A percentile compares a stretch with the other conserved stretches of the same genome.
These are phyloP conservation scores for Naegleria fowleri DNA, from an alignment of 208 protist genomes.

Conservation along the genomic window DNA sequence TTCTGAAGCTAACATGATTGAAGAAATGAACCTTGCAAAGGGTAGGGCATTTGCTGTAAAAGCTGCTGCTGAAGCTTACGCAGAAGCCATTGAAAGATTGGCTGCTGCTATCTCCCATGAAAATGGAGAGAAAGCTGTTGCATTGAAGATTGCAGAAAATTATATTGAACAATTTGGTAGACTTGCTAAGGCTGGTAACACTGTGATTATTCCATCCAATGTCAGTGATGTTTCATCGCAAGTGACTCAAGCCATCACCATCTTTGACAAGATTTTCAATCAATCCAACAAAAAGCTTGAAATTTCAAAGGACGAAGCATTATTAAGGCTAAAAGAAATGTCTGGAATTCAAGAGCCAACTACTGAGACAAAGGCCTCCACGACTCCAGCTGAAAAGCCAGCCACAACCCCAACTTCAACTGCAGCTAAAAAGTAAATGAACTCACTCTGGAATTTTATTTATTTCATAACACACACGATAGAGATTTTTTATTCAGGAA, in stretches of 20 bases:
- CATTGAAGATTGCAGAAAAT: slow-evolving; percentile 74
- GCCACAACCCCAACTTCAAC: background rate
- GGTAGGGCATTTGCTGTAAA: slow-evolving; percentile 41
- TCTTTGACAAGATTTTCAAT: slow-evolving; percentile 35
- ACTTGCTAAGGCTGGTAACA: slow-evolving; percentile 81
- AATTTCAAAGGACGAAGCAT: background rate
- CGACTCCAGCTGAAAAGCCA: background rate
- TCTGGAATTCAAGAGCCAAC: background rate
- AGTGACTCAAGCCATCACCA: slow-evolving; percentile 77
- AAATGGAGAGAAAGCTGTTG: slow-evolving; percentile 60
- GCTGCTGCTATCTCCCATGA: slow-evolving; percentile 48
- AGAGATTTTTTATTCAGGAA: too few relatives aligned
- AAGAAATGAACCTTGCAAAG: slow-evolving; percentile 32
- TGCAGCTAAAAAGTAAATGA: too few relatives aligned
- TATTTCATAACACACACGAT: too few relatives aligned
- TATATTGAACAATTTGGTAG: slow-evolving; percentile 82
- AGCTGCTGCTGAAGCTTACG: slow-evolving; percentile 54
- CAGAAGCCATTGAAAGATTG: slow-evolving; percentile 56
- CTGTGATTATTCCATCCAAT: slow-evolving; percentile 83
- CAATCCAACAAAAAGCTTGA: background rate
- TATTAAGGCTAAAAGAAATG: background rate
- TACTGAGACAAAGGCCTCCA: background rate
- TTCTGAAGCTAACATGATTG: slow-evolving; percentile 75
- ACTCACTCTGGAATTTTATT: too few relatives aligned
- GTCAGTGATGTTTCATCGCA: slow-evolving; percentile 73